Base-by-base conservation (phyloP, 1,284 basidiomycete species). In the Ganoderma sinense region DNA sequence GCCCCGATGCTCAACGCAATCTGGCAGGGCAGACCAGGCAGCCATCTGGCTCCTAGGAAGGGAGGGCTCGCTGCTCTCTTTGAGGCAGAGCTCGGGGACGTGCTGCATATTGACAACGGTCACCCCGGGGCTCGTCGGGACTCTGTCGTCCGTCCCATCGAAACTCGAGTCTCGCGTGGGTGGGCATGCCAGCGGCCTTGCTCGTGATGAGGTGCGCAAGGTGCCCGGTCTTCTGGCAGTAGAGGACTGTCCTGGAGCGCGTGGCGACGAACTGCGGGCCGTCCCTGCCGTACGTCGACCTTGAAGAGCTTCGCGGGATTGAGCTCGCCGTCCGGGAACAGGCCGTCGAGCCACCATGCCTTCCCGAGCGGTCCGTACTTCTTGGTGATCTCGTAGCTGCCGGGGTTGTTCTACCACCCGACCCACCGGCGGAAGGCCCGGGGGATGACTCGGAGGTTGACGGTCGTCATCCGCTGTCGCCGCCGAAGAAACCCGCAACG, bases 341-440 rank as follows among this genome's bases (percentile, higher is more conserved):
- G 68, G 0, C 59, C 68, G 43, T 62, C 59, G 58, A 39, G 66
- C 5, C 66, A 31, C 7, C 26, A 23, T 18, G 64, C 53, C 14
- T 39, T 13, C 13, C 45, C 59, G 18, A 69, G 64, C n/a, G 45
- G 53, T 0, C 64, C 65, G 41, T 69, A 69, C n/a, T 33, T 41
- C 36, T 65, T 59, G 1, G 64, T 65, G 55, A 69, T 69, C 59
- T 69, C 61, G 55, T 69, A 66, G 29, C 65, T 66, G 8, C 68
- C 68, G 4, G 65, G 68, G 6, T 39, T 53, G 55, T 69, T 69
- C 55, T 69, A 69, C 68, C 64, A 66, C 14, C 68, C 68, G 2
- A 39, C 41, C 65, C 64, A 66, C 13, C 36, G 41, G 33, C 68
- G 39, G 13, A 55, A 53, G 10, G n/a, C n/a, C n/a, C n/a, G n/a